Conservation (phyloP, 805 yeast species). For the Metschnikowia anglica region DNA sequence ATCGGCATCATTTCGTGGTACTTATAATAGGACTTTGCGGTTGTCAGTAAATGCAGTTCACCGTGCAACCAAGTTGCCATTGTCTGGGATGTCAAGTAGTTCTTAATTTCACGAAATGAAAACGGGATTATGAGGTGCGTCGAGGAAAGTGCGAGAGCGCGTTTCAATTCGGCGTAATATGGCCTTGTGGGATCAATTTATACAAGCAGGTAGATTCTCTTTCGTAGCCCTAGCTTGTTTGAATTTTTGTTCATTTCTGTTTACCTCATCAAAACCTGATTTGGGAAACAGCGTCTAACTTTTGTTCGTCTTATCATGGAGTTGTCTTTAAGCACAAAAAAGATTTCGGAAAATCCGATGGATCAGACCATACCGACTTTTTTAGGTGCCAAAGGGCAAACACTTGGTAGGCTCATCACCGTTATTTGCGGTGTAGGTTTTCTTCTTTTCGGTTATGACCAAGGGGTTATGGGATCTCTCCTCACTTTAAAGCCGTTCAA, state of each 20-base stretch:
- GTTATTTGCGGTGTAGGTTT: conserved; percentile 23
- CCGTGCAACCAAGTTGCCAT: too few species aligned
- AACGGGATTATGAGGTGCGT: too few species aligned
- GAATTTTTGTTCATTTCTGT: background rate
- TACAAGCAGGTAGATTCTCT: too few species aligned
- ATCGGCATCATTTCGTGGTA: too few species aligned
- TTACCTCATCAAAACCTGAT: background rate
- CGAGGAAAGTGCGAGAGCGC: too few species aligned
- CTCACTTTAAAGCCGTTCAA: conserved; percentile 23
- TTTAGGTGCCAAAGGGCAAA: conserved; percentile 13
- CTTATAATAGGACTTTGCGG: too few species aligned
- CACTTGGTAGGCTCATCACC: conserved; percentile 15
- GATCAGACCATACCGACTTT: conserved; percentile 15
- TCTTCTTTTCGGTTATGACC: conserved; percentile 43
- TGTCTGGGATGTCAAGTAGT: too few species aligned
- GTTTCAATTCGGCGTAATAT: too few species aligned
- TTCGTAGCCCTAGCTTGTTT: too few species aligned
- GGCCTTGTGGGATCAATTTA: too few species aligned
- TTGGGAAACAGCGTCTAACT: background rate
- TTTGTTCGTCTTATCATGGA: background rate
- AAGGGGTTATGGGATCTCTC: conserved; percentile 40
- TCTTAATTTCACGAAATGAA: too few species aligned
- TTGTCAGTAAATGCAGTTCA: too few species aligned
- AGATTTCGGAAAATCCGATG: background rate
- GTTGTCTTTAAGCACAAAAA: conserved; percentile 2